Conservation (phyloP, 345 rosid species). For the Eucalyptus cloeziana region DNA sequence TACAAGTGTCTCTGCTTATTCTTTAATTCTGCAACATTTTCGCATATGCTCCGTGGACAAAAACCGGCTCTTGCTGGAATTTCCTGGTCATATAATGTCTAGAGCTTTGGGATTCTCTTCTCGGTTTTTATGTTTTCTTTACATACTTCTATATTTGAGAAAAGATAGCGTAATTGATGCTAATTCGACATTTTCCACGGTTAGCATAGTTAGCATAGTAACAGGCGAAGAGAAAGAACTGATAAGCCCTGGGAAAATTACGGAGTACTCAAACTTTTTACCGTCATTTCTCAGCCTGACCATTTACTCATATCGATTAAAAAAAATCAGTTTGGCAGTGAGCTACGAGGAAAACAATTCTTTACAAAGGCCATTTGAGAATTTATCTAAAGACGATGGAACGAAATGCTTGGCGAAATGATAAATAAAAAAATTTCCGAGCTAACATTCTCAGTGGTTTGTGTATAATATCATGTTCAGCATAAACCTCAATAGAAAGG, state of each 20-base stretch:
- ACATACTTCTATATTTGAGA: not conserved
- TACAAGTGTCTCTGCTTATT: not conserved
- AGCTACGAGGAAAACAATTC: not conserved
- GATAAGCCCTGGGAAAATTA: not conserved
- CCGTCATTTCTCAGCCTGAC: not conserved
- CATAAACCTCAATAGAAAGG: not conserved
- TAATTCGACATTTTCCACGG: not conserved
- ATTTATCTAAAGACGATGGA: not conserved
- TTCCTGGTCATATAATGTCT: not conserved
- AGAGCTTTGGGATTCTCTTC: not conserved
- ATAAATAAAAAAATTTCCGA: not conserved
- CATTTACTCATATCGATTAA: not conserved
- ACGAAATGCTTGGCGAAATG: not conserved
- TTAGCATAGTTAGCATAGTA: not conserved
- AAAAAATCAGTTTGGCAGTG: not conserved
- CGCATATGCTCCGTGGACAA: not conserved
- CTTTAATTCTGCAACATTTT: not conserved
- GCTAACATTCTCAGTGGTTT: not conserved
- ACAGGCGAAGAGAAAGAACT: not conserved
- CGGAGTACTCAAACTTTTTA: not conserved
- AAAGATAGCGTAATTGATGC: not conserved
- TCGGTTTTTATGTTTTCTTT: not conserved
- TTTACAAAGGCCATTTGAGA: not conserved
- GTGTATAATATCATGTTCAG: not conserved
- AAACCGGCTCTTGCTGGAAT: not conserved